These are phyloP conservation scores for Russula virescens DNA, from an alignment of 768 basidiomycete genomes.

Conservation along the genomic window DNA sequence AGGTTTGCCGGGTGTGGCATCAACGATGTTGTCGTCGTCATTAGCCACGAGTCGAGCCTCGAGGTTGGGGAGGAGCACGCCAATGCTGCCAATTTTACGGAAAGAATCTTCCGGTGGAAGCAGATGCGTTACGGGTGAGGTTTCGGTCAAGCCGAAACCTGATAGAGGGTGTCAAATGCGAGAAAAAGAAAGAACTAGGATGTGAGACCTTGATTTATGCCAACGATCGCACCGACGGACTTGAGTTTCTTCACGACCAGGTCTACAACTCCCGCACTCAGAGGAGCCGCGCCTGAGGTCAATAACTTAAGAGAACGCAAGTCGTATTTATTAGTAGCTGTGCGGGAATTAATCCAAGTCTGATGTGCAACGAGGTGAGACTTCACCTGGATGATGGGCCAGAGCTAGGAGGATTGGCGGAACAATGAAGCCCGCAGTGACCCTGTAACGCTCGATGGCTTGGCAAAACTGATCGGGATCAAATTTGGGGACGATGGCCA, in stretches of 20 bases:
- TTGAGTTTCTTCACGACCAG: constrained; percentile 39
- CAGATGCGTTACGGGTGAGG: constrained; percentile 64
- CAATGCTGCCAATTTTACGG: constrained; percentile 59
- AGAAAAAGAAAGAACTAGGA: constrained; percentile 3
- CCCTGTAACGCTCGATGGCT: constrained; percentile 58
- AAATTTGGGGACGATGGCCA: constrained; percentile 61
- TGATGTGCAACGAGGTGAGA: not conserved
- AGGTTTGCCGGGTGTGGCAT: constrained; percentile 47
- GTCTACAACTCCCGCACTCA: constrained; percentile 56
- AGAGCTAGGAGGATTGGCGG: constrained; percentile 83
- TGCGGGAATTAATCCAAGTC: not conserved
- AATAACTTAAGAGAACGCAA: constrained; percentile 52
- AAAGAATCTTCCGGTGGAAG: constrained; percentile 40
- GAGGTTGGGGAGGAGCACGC: constrained; percentile 66
- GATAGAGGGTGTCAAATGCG: constrained; percentile 2
- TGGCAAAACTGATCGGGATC: constrained; percentile 64
- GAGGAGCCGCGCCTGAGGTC: constrained; percentile 76
- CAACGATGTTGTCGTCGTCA: constrained; percentile 47
- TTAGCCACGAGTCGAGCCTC: constrained; percentile 67
- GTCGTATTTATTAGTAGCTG: constrained; percentile 63
- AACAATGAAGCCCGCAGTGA: constrained; percentile 55
- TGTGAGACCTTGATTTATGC: constrained; percentile 47
- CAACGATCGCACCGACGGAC: constrained; percentile 37
- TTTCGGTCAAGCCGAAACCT: constrained; percentile 82
- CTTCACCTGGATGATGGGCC: constrained; percentile 59